Base-by-base conservation (phyloP, 192 early-diverging fungal genomes). In the Coemansia sp. region DNA sequence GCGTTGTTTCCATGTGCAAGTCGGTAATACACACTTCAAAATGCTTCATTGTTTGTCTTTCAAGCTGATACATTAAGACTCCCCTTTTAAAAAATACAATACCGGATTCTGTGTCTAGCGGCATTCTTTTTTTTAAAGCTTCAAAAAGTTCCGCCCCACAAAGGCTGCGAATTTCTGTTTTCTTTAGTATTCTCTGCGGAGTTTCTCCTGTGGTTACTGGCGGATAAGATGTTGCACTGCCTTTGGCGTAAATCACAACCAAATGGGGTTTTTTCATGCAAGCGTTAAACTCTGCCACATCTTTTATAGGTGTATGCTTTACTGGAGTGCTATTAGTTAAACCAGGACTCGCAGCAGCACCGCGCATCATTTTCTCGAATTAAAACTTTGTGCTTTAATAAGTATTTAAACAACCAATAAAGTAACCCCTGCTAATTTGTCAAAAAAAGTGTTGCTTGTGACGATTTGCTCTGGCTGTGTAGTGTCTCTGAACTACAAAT, bases 291-390 rank as follows among this genome's bases (percentile, higher is more conserved):
- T 60, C 22, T n/a, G 49, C 49, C 12, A 25, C 21, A 50, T 21
- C 50, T 18, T 60, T 19, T 18, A 60, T 6, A 12, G 59, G 48
- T 21, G 25, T n/a, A n/a, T 60, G 50, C 48, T 31, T 56, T 25
- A 25, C 32, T 9, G 34, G 34, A 12, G 34, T 12, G 10, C 8
- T 12, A 9, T 7, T 12, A 38, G 26, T 57, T 52, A 52, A 25
- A 27, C 51, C 51, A 52, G 51, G 8, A 25, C 26, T 23, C 12
- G 1, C 16, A 10, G 18, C 44, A 4, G 24, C 32, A 18, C 32
- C 18, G 44, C 7, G 6, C 22, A 51, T 18, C 25, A 48, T 26
- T 48, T n/a, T 59, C 23, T 24, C 5, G 3, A 28, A 12, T n/a
- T 59, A 22, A 9, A 44, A 21, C 22, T 48, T 38, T 38, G 10